Conservation (phyloP, 371 early-diverging fungal genomes). For the Mortierella sp. region DNA sequence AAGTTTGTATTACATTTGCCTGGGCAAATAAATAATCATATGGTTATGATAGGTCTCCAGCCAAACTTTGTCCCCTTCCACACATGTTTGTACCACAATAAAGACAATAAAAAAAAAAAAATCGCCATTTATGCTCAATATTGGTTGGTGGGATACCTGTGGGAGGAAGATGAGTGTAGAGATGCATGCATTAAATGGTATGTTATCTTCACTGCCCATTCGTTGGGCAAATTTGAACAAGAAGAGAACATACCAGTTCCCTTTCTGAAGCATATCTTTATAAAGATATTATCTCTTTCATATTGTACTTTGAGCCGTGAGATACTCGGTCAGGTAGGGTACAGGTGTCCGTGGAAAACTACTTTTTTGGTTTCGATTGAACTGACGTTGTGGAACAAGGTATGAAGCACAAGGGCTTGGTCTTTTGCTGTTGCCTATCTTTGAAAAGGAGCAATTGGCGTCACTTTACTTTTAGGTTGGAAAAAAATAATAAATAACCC, state of each 20-base stretch:
- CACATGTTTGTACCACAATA: constrained; percentile 1
- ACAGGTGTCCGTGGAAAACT: too few relatives aligned
- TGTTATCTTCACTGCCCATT: neutral
- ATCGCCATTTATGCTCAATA: neutral
- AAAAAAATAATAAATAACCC: too few relatives aligned
- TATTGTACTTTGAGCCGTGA: neutral
- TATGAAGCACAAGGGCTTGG: neutral
- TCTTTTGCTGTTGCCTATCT: constrained; percentile 1
- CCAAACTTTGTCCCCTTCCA: neutral
- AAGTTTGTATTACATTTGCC: neutral
- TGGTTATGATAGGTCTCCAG: neutral
- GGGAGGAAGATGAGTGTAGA: too few relatives aligned
- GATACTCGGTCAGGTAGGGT: neutral
- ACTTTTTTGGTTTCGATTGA: too few relatives aligned
- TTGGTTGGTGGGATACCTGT: too few relatives aligned
- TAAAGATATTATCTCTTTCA: neutral
- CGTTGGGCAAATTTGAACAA: neutral
- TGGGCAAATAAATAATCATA: neutral
- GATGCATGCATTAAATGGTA: too few relatives aligned
- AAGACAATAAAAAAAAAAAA: neutral
- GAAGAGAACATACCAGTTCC: neutral
- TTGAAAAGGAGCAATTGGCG: constrained; percentile 3
- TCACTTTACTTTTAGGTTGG: neutral
- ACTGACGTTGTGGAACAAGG: neutral
- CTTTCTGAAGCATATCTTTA: neutral